Base-by-base conservation (phyloP, 345 rosid genomes). In the Anacardium occidentale region DNA sequence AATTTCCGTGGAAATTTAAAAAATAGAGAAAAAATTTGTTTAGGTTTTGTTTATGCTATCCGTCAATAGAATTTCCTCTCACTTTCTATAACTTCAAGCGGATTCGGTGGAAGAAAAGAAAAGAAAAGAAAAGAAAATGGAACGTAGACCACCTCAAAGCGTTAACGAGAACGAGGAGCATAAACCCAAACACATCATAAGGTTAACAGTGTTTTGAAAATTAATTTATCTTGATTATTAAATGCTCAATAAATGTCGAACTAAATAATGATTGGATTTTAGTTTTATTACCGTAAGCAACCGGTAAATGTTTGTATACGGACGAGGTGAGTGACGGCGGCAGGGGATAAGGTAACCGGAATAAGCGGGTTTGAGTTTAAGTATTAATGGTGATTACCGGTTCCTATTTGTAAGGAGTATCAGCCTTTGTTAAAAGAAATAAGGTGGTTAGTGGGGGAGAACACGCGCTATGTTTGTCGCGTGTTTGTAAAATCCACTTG, bases 121-220 rank as follows among this genome's bases (percentile, higher is more conserved):
- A 78, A 65, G 72, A 69, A 25, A 26, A 42, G 37, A 40, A 42
- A 20, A 42, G 14, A 61, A 73, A 72, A 79, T 64, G 73, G 69
- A 68, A 77, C 65, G 79, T 77, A 70, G 75, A 55, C 75, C 62
- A 76, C 76, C 80, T 78, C 73, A 66, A 78, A 58, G 66, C 75
- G 66, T 55, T 64, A 9, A 64, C n/a, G 26, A 63, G 44, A 42
- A 68, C 68, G 0, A 50, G 53, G 4, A 14, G 18, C 53, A 58
- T 40, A 22, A 76, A 64, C 64, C 17, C 37, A 5, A 42, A 13
- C 29, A 17, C 34, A 51, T 29, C 29, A 37, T 15, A 21, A n/a
- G 58, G 58, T 24, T 9, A 29, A 42, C 29, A 71, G 20, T 44
- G 25, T 37, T 51, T 17, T 7, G 18, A 37, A n/a, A n/a, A 20